Evolutionary conservation across 495 filamentous ascomycete genomes (phyloP), one percentile per base, ranked within the genome.

Genomic region (Tuber borchii): DNA sequence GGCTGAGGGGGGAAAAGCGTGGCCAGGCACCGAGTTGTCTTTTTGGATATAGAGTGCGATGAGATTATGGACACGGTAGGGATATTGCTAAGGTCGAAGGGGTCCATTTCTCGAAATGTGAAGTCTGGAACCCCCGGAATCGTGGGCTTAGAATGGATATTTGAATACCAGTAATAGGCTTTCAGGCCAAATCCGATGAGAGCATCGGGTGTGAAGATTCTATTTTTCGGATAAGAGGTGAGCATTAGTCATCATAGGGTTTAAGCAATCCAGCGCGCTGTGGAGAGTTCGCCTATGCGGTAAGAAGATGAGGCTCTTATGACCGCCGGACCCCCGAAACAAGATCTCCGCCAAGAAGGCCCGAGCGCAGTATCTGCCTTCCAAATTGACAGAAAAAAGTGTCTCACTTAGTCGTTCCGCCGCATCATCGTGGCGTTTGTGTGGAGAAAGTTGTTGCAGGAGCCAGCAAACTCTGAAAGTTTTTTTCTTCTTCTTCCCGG

Each of bases 31-130:
- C 73, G 77, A 20, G 77, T 73, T 19, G 71, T 78, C 73, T 82
- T 83, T 75, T 74, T 75, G 17, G 71, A 46, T 46, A 83, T 81
- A 34, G 71, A 75, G 51, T 81, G 76, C 8, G 76, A 46, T 17
- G 81, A 76, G 75, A 75, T 74, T 48, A 83, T 83, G 72, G 65
- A 74, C 16, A 82, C 42, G 43, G 56, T 75, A 20, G 77, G 76
- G 46, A 79, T 69, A 46, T 82, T 48, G 46, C 71, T n/a, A 7
- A 26, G 56, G 7, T 65, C n/a, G 56, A 31, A 65, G 56, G 56
- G 6, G 16, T 65, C 56, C 56, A 65, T 65, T 65, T 17, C 2
- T 4, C 26, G 26, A 34, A 61, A 65, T 2, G 56, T 34, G 26
- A 19, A 34, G 56, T 34, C 26, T 65, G 56, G 56, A 31, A 61